Evolutionary conservation across 1,139 yeast genomes (phyloP).

Genomic region (Yamadazyma triangularis): DNA sequence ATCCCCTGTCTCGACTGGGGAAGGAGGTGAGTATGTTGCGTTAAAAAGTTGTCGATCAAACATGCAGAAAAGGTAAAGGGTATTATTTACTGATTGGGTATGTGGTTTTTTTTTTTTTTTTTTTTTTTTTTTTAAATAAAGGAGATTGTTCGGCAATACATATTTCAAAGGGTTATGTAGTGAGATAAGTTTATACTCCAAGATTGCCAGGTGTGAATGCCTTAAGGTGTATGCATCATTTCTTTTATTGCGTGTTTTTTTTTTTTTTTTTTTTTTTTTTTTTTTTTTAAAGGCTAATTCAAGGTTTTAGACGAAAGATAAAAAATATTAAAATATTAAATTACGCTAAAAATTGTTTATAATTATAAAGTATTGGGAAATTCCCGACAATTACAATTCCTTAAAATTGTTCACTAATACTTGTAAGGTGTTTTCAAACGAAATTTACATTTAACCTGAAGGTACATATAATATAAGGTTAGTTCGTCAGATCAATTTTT

Average conservation of each 20-base stretch:
- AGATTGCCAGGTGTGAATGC: neutral
- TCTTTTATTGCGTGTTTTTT: neutral
- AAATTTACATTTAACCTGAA: constrained; percentile 2
- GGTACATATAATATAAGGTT: no score
- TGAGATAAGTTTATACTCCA: neutral
- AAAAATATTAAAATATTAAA: neutral
- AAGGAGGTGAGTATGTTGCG: neutral
- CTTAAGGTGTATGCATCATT: neutral
- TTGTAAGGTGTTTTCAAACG: neutral
- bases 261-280: neutral
- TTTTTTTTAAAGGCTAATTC: neutral
- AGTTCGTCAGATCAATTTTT: no score
- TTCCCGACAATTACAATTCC: constrained; percentile 2
- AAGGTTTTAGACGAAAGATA: constrained; percentile 1
- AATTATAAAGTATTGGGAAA: constrained; percentile 10
- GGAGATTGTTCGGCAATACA: neutral
- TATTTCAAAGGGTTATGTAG: neutral
- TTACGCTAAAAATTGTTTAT: constrained; percentile 5
- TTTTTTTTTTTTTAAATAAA: no score
- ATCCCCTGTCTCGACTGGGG: no score
- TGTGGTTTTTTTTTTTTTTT: no score
- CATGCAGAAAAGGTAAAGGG: neutral
- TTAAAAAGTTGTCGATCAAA: neutral
- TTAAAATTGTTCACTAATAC: neutral
- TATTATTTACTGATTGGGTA: no score